Percentiles rank a stretch among this genome's conserved stretches.
Evolutionary conservation across 139 green algal species (phyloP).

Genomic region (Bryopsis sp.): DNA sequence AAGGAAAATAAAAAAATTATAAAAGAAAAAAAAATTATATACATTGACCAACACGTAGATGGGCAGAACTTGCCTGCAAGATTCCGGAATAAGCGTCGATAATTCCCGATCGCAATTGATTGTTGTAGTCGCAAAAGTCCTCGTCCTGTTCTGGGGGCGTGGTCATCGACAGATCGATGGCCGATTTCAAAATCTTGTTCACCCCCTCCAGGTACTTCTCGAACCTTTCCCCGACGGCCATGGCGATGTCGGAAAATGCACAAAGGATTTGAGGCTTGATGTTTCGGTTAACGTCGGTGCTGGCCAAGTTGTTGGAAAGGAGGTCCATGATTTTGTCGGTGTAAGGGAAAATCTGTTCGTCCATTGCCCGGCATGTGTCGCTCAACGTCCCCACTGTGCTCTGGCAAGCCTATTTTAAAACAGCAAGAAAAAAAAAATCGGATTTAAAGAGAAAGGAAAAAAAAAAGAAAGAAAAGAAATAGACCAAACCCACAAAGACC

Average conservation of each 20-base stretch:
- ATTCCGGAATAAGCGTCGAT: constrained; percentile 92
- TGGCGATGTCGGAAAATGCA: constrained; percentile 87
- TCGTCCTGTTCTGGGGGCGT: constrained; percentile 42
- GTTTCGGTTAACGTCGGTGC: constrained; percentile 69
- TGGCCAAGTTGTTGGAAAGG: constrained; percentile 50
- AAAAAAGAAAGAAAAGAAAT: background rate
- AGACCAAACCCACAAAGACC: background rate
- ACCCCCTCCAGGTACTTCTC: constrained; percentile 79
- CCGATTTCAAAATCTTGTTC: constrained; percentile 68
- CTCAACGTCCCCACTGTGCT: constrained; percentile 82
- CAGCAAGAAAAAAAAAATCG: too few relatives aligned
- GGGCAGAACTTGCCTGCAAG: constrained; percentile 35
- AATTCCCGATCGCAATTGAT: constrained; percentile 78
- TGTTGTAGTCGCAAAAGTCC: constrained; percentile 88
- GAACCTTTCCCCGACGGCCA: constrained; percentile 79
- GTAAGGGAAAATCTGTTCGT: constrained; percentile 65
- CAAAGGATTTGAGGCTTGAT: constrained; percentile 94
- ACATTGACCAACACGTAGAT: too few relatives aligned
- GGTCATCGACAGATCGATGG: constrained; percentile 49
- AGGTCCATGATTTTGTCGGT: constrained; percentile 72
- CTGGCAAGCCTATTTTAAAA: constrained; percentile 53
- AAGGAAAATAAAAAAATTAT: too few relatives aligned
- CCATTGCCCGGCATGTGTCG: constrained; percentile 79
- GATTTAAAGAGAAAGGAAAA: background rate
- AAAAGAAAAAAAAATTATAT: too few relatives aligned